Evolutionary conservation across 129 eudicot species (phyloP), one percentile per base, ranked within the genome.

Genomic region (Tagetes patula): DNA sequence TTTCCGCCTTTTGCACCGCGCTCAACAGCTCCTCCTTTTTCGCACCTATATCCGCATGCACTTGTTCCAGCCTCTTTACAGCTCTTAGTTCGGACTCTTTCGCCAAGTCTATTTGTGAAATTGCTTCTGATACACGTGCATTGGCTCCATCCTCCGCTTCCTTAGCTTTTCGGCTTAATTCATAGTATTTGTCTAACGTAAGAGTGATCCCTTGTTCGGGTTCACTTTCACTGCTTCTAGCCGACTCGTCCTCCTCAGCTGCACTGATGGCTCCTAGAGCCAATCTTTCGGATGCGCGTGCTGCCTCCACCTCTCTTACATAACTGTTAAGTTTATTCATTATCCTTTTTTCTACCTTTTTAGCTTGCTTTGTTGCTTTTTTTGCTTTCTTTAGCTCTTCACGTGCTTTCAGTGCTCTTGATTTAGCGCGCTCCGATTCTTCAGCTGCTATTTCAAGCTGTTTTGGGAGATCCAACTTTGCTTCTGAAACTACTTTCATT

Each of bases 71-170:
- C 72, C 83, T 85, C 6, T 33, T 73, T 67, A 80, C 14, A 46
- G 84, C 77, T 65, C 63, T 80, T 75, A 78, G 6, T 45, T 92
- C 94, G 1, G 89, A 83, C 27, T 89, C 91, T 71, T 83, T 92
- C 2, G 91, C 96, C 42, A 80, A 39, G 58, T 88, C 94, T 2
- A 92, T 83, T 64, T 81, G 78, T 0, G 93, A 66, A 39, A 88
- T 69, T 37, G 96, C 94, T 66, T 73, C 80, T 12, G 80, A 78
- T 48, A 92, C 87, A 34, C 84, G 81, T 14, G 4, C 38, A 45
- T 87, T 92, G 42, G 97, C 93, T 55, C 79, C 77, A 75, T 89
- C 89, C 69, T 92, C 94, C 0, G 97, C 97, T 70, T 88, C 89
- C 43, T 86, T 91, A 31, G 91, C 91, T 72, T 67, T 74, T 67